Base-by-base conservation (phyloP, 495 filamentous ascomycete genomes). In the Xylaria nigripes region DNA sequence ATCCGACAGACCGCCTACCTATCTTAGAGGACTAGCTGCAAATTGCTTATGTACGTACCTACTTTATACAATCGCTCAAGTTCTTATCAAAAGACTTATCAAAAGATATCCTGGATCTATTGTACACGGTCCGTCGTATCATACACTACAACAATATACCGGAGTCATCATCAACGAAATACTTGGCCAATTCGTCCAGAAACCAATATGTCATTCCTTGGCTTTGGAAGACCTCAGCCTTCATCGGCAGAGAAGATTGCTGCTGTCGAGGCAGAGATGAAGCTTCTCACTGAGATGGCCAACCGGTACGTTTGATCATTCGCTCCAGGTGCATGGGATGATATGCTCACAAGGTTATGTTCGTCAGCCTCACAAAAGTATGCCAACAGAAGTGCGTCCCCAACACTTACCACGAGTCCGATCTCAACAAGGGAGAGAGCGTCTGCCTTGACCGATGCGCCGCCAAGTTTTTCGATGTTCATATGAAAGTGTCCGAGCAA, bases 361-460 rank as follows among this genome's bases (percentile, higher is more conserved):
- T 43, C n/a, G 18, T 16, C 57, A 96, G 92, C 40, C 80, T 98
- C 57, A 83, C 84, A 55, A 81, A 88, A 70, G 89, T 89, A 51
- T 98, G 93, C 79, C 81, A 84, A 54, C 81, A 84, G 68, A 98
- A 98, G 73, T 98, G 93, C 70, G 81, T 98, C 51, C 90, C 90
- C 54, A 76, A 71, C 60, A 83, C 89, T 56, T 98, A 97, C 81
- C 88, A 89, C 64, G 93, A 98, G 76, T 79, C 79, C 65, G 94
- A 97, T 54, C 82, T 98, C 57, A 93, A 95, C 80, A 98, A 98
- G 77, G 93, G 93, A 77, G 93, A 98, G 74, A 86, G 86, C 50
- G 93, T 97, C 59, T 98, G 93, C 75, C 82, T 98, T 58, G 93
- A 98, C 75, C 87, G 93, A 57, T 98, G 93, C 73, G 84, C 92